These are phyloP conservation scores for Neurospora cerealis DNA, from an alignment of 495 filamentous ascomycete genomes.

Conservation along the genomic window DNA sequence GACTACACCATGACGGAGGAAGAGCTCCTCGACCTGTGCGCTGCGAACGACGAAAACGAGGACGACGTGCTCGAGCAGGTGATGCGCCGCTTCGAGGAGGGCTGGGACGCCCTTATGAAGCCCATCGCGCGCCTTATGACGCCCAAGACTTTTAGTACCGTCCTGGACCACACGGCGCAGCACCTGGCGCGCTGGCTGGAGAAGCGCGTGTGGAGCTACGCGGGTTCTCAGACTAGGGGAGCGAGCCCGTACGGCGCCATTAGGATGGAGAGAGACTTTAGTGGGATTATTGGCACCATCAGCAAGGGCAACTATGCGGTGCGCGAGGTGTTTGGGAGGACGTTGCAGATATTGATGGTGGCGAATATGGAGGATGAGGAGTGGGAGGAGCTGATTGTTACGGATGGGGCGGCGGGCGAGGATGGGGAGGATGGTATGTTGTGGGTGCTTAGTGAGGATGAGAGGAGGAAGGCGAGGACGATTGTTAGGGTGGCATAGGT, in stretches of 20 bases:
- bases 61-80: constrained; percentile 50
- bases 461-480: constrained; percentile 41
- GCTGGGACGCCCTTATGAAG: constrained; percentile 75
- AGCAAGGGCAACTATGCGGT: constrained; percentile 71
- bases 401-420: constrained; percentile 20
- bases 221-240: constrained; percentile 48
- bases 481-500: constrained; percentile 25
- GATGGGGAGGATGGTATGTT: constrained; percentile 32
- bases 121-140: constrained; percentile 84
- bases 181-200: constrained; percentile 71
- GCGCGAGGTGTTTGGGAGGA: constrained; percentile 68
- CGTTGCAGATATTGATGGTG: constrained; percentile 75
- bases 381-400: constrained; percentile 59
- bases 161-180: constrained; percentile 60
- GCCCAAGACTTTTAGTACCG: constrained; percentile 50
- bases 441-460: constrained; percentile 46
- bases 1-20: constrained; percentile 59
- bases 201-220: constrained; percentile 81
- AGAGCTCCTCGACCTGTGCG: constrained; percentile 37
- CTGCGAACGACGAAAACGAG: constrained; percentile 41
- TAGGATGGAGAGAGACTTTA: constrained; percentile 79
- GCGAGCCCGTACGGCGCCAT: constrained; percentile 71
- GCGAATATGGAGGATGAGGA: constrained; percentile 98
- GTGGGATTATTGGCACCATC: constrained; percentile 65
- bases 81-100: constrained; percentile 61